Percentiles rank a stretch among this genome's conserved stretches.
These are phyloP conservation scores for Flueggea neowawraea DNA, from an alignment of 441 rosid species.

Conservation along the genomic window DNA sequence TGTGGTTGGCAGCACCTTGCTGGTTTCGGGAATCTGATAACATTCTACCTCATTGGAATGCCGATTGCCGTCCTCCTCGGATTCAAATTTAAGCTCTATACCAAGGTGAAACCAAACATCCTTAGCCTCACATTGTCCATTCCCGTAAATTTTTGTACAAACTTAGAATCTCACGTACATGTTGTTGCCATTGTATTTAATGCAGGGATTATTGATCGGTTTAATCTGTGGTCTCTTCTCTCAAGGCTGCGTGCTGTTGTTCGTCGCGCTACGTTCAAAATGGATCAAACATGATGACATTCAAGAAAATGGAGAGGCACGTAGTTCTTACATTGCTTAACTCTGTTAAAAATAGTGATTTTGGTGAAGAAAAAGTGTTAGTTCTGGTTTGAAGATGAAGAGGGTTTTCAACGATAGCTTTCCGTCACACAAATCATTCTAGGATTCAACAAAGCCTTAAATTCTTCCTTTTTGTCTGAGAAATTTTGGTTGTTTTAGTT, in stretches of 20 bases:
- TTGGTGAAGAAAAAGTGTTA: too few species aligned
- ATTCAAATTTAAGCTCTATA: constrained; percentile 40
- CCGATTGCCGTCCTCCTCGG: constrained; percentile 42
- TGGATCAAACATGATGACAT: constrained; percentile 35
- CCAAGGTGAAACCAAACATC: constrained; percentile 32
- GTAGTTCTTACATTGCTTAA: too few species aligned
- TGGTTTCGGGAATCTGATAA: constrained; percentile 36
- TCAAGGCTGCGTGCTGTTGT: constrained; percentile 36
- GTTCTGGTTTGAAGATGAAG: too few species aligned
- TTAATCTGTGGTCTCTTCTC: constrained; percentile 46
- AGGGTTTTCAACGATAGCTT: too few species aligned
- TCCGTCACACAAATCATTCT: too few species aligned
- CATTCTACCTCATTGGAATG: constrained; percentile 52
- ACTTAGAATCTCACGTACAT: not conserved
- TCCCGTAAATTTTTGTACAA: too few species aligned
- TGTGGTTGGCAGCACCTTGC: constrained; percentile 62
- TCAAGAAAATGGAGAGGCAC: not conserved
- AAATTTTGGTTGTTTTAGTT: too few species aligned
- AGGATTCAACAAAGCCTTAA: too few species aligned
- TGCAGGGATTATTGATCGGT: constrained; percentile 72
- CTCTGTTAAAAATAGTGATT: too few species aligned
- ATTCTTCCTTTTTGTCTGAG: too few species aligned
- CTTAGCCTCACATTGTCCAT: not conserved
- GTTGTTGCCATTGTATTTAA: constrained; percentile 1
- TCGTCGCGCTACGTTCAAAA: constrained; percentile 34